Percentiles rank a stretch among this genome's conserved stretches.
phyloP scores from a whole-genome alignment of 2,329 filamentous ascomycete genomes.

The Aureobasidium mangrovei region DNA sequence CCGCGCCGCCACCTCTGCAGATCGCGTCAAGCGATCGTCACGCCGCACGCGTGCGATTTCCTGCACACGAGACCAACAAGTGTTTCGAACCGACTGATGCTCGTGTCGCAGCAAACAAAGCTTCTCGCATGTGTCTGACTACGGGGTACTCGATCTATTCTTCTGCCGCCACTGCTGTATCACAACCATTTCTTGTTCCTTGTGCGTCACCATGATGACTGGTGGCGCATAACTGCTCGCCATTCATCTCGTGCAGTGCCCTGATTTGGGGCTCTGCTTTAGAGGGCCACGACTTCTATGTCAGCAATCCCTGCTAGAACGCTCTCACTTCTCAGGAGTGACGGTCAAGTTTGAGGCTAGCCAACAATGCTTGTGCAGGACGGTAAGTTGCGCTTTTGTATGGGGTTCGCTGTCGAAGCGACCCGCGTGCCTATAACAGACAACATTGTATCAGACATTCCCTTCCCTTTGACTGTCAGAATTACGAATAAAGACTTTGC shows the following conservation, averaged over 20 bases:
- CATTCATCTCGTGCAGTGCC: background rate
- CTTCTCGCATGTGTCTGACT: background rate
- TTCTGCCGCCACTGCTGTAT: background rate
- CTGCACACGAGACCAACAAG: background rate
- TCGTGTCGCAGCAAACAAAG: constrained; percentile 10
- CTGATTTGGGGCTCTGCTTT: constrained; percentile 1
- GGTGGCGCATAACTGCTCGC: background rate
- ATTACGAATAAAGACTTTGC: too few relatives aligned
- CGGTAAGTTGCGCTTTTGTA: too few relatives aligned
- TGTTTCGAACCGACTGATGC: background rate
- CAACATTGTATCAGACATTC: too few relatives aligned
- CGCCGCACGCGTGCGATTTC: background rate
- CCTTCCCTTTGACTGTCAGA: too few relatives aligned
- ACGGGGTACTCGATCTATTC: background rate
- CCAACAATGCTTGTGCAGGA: too few relatives aligned
- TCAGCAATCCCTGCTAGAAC: constrained; percentile 3
- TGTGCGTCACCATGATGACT: constrained; percentile 12
- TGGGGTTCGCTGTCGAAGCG: too few relatives aligned
- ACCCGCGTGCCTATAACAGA: too few relatives aligned
- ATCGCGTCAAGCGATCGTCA: constrained; percentile 5
- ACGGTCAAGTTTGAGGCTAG: too few relatives aligned
- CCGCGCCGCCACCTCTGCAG: constrained; percentile 1
- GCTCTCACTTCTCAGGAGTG: background rate
- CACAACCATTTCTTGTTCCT: background rate
- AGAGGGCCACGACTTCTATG: background rate